Evolutionary conservation across 176 grass and related monocot genomes (phyloP).

Genomic region (Hordeum marinum): DNA sequence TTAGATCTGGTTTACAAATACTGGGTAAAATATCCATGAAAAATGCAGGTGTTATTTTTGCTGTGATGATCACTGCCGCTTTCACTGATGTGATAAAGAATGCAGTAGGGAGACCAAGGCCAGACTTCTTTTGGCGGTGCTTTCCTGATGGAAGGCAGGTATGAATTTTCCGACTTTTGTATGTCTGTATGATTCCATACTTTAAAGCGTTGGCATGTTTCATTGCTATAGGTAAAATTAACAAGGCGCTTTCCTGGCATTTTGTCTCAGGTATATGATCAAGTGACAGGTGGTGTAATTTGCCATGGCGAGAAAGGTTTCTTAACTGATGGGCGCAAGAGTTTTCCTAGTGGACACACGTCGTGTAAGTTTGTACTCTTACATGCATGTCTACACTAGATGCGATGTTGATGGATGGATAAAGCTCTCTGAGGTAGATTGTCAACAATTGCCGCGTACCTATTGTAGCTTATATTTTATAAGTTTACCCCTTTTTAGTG

Average conservation of each 20-base stretch:
- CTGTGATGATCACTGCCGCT: slow-evolving; percentile 69
- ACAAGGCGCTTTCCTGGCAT: background rate
- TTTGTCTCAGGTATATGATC: slow-evolving; percentile 56
- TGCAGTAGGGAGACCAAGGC: slow-evolving; percentile 76
- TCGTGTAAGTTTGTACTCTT: slow-evolving; percentile 54
- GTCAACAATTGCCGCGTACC: slow-evolving; percentile 8
- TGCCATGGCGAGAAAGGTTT: slow-evolving; percentile 58
- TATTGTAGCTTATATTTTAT: background rate
- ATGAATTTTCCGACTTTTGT: background rate
- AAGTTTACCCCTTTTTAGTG: background rate
- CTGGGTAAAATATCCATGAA: background rate
- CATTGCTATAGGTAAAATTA: background rate
- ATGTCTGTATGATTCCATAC: background rate
- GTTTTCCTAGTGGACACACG: slow-evolving; percentile 95
- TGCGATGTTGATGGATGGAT: slow-evolving; percentile 7
- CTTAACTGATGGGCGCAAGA: slow-evolving; percentile 74
- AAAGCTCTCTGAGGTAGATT: background rate
- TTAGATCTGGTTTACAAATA: background rate
- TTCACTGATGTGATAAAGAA: slow-evolving; percentile 61
- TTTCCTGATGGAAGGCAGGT: slow-evolving; percentile 95
- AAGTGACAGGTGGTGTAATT: slow-evolving; percentile 63
- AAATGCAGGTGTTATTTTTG: slow-evolving; percentile 54
- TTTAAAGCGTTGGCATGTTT: background rate
- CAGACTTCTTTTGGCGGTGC: slow-evolving; percentile 90
- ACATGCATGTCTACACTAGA: background rate